Evolutionary conservation across 2,329 filamentous ascomycete genomes (phyloP).

Genomic region (Sporothrix globosa): DNA sequence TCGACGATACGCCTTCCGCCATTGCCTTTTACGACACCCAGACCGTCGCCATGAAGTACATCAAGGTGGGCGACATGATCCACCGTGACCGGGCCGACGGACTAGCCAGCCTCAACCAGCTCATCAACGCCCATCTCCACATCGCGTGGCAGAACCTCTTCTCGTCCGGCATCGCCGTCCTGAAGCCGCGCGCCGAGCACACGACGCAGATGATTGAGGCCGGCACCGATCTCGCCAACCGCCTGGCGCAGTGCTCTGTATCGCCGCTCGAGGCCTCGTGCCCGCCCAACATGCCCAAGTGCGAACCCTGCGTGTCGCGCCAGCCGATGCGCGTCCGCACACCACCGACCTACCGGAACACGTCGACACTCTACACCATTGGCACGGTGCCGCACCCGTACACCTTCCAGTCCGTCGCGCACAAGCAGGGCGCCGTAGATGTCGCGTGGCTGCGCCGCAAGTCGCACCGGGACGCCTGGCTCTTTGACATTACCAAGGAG

Average conservation of each 20-base stretch:
- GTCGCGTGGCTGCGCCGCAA: constrained; percentile 67
- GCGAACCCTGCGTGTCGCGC: constrained; percentile 71
- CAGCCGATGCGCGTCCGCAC: constrained; percentile 69
- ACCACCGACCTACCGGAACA: constrained; percentile 70
- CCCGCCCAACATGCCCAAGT: constrained; percentile 77
- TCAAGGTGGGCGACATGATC: constrained; percentile 66
- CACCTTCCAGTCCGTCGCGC: constrained; percentile 71
- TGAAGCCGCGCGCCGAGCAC: constrained; percentile 77
- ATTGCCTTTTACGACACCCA: constrained; percentile 77
- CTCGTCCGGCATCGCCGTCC: constrained; percentile 72
- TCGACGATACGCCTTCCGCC: constrained; percentile 66
- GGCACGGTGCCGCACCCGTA: constrained; percentile 90
- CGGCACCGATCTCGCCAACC: constrained; percentile 71
- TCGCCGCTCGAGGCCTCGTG: constrained; percentile 76
- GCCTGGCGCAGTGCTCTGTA: constrained; percentile 74
- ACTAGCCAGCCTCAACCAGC: constrained; percentile 66
- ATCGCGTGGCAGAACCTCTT: constrained; percentile 81
- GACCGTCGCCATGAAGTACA: constrained; percentile 67
- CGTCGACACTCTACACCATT: constrained; percentile 74
- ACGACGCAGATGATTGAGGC: constrained; percentile 73
- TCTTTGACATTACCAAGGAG: constrained; percentile 70
- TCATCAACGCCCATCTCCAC: constrained; percentile 87
- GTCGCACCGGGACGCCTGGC: constrained; percentile 77
- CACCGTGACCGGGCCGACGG: constrained; percentile 61
- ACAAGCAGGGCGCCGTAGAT: constrained; percentile 63